These are phyloP conservation scores for Saksenaea vasiformis DNA, from an alignment of 371 early-diverging fungal genomes.

Conservation along the genomic window DNA sequence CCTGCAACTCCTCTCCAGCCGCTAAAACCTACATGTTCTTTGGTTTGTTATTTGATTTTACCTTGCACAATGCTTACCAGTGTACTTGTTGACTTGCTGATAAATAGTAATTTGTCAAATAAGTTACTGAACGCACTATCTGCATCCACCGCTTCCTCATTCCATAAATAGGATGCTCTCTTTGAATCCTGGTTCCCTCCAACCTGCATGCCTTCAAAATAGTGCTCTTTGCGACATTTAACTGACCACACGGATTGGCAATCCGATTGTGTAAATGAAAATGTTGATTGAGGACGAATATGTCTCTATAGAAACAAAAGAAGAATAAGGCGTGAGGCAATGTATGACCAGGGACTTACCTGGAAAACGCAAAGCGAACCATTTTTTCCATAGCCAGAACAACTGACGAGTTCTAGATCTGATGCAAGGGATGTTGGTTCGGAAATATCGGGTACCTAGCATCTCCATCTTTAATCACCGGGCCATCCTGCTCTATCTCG, in stretches of 20 bases:
- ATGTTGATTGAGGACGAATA: slow-evolving; percentile 74
- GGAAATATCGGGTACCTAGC: neutral
- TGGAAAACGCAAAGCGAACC: slow-evolving; percentile 84
- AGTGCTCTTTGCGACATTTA: slow-evolving; percentile 55
- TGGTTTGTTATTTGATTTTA: neutral
- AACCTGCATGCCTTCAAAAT: slow-evolving; percentile 49
- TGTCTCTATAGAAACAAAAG: slow-evolving; percentile 47
- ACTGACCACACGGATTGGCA: slow-evolving; percentile 73
- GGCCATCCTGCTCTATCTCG: neutral
- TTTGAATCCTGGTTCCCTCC: slow-evolving; percentile 32
- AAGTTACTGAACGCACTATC: slow-evolving; percentile 42
- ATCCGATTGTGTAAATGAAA: slow-evolving; percentile 68
- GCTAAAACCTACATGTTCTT: slow-evolving; percentile 56
- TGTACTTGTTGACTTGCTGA: slow-evolving; percentile 68
- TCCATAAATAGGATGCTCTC: slow-evolving; percentile 7
- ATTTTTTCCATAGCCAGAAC: slow-evolving; percentile 75
- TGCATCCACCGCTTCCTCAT: slow-evolving; percentile 9
- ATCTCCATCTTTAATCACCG: neutral
- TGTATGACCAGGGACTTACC: slow-evolving; percentile 23
- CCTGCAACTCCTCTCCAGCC: slow-evolving; percentile 84
- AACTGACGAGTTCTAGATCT: slow-evolving; percentile 82
- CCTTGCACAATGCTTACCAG: slow-evolving; percentile 49
- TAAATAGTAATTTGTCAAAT: slow-evolving; percentile 69
- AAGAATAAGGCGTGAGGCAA: neutral
- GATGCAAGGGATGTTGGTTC: slow-evolving; percentile 9